Evolutionary conservation across 805 yeast genomes (phyloP), one percentile per base, ranked within the genome.

Genomic region (Schizosaccharomyces cryophilus): DNA sequence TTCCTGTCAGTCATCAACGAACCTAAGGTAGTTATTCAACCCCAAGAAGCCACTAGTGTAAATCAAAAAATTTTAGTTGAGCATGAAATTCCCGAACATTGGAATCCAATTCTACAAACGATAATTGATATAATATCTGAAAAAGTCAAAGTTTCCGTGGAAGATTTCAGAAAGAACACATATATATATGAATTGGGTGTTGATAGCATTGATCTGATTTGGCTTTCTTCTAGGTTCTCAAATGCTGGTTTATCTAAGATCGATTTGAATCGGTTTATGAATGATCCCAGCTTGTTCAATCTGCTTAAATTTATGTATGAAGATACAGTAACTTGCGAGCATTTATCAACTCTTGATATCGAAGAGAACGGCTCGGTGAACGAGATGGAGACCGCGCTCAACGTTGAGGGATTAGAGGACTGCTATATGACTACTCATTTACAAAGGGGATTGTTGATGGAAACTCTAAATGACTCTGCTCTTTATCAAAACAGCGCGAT

Each of bases 191-290:
- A 61, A 26, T 64, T 63, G 47, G 68, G 68, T 5, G 30, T 66
- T 31, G 68, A 66, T 54, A 64, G 66, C 54, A 65, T 66, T 51
- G 68, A 66, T 42, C 64, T 66, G 3, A 65, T 66, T 11, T 38
- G 61, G 29, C 61, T 65, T n/a, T 61, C 66, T 1, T 30, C 66
- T 2, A n/a, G 61, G 42, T 24, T 64, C 24, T 51, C 56, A 17
- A 6, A 4, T 4, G 35, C 30, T 9, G 56, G 56, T 11, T 19
- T 26, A 17, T 21, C 30, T 29, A 51, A 51, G 1, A 6, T 51
- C 9, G 56, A 51, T 29, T 19, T 51, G 21, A 17, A 17, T 11
- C n/a, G 3, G 35, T 51, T 51, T 24, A 29, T 51, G 56, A 29
- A n/a, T 17, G 35, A 51, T 3, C 56, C 56, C 3, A 51, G 9